Evolutionary conservation across 116 monocot species (phyloP).

Genomic region (Papilionanthe hybrid): DNA sequence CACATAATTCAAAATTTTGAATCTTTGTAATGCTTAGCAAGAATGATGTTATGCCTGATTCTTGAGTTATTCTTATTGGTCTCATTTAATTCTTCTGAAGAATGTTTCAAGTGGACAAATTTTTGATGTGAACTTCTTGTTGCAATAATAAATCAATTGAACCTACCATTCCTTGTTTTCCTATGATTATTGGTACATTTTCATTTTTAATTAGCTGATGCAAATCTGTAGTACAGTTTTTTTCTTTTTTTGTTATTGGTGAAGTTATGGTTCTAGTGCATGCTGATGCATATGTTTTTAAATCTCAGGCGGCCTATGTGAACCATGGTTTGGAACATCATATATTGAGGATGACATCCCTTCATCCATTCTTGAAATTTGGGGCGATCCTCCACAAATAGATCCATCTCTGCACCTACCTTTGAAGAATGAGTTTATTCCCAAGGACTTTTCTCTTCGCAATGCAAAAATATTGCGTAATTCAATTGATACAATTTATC

Average conservation of each 20-base stretch:
- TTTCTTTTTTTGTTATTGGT: not conserved
- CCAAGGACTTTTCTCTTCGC: constrained; percentile 66
- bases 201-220: not conserved
- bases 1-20: not conserved
- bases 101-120: not conserved
- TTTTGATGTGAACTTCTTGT: not conserved
- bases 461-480: constrained; percentile 26
- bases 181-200: not conserved
- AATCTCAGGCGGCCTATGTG: constrained; percentile 56
- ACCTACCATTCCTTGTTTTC: not conserved
- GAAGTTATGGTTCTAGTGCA: not conserved
- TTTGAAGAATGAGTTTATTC: constrained; percentile 88
- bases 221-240: not conserved
- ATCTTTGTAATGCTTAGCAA: not conserved
- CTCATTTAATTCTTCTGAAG: not conserved
- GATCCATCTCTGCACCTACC: constrained; percentile 69
- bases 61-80: not conserved
- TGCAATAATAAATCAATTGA: not conserved
- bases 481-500: constrained; percentile 17
- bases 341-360: constrained; percentile 84
- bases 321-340: constrained; percentile 92
- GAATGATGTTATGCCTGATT: not conserved
- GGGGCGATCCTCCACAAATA: constrained; percentile 59
- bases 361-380: constrained; percentile 46
- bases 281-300: constrained; percentile 1